Evolutionary conservation across 169 alveolate genomes (phyloP).

Genomic region (Cryptosporidium xiaoi): DNA sequence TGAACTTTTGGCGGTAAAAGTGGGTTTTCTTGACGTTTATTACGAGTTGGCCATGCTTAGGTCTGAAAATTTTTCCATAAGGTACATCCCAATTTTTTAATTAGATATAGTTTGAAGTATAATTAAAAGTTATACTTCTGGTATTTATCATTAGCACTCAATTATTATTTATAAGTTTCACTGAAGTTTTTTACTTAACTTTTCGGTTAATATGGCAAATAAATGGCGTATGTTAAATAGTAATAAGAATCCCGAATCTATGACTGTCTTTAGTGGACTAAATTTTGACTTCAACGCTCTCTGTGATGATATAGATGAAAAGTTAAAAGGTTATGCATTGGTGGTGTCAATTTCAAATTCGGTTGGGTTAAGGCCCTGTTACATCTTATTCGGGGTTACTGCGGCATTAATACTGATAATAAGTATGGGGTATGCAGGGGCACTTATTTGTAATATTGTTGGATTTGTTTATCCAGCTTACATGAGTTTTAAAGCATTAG

Average conservation of each 20-base stretch:
- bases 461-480: conserved; percentile 83
- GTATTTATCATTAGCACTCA: too few species aligned
- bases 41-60: too few species aligned
- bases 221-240: conserved; percentile 62
- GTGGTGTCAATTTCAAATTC: conserved; percentile 32
- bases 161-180: too few species aligned
- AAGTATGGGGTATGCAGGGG: conserved; percentile 81
- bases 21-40: too few species aligned
- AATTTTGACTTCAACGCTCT: conserved; percentile 23
- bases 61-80: too few species aligned
- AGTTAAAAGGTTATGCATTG: background rate
- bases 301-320: conserved; percentile 46
- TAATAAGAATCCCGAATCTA: conserved; percentile 56
- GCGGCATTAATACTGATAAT: conserved; percentile 59
- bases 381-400: conserved; percentile 64
- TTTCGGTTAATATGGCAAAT: conserved; percentile 16
- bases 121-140: too few species aligned
- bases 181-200: too few species aligned
- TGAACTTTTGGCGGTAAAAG: too few species aligned
- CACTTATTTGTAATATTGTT: conserved; percentile 77
- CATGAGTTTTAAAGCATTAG: conserved; percentile 88
- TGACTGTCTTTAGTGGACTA: conserved; percentile 62
- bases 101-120: too few species aligned
- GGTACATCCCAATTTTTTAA: too few species aligned
- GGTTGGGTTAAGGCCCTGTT: conserved; percentile 77